Base-by-base conservation (phyloP, 2,329 filamentous ascomycete genomes). In the Alternaria rosae region DNA sequence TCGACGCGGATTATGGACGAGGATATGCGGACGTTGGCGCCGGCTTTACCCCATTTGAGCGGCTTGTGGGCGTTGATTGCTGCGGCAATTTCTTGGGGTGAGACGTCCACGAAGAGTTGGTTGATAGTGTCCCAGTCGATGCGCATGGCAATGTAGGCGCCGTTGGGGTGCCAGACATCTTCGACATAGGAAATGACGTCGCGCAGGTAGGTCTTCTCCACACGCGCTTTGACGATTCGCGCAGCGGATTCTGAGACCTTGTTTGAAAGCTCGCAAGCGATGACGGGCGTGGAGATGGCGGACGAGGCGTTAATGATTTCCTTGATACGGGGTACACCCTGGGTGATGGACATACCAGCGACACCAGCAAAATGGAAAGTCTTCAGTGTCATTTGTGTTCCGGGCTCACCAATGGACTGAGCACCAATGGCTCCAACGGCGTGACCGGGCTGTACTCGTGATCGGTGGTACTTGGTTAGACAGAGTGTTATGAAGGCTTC, bases 361-460 rank as follows among this genome's bases (percentile, higher is more conserved):
- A 99, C 95, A 91, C 95, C 95, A 77, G 95, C 95, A 84, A 99
- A 99, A 91, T 98, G 95, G 88, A 98, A 98, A 77, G 95, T 98
- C 83, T 98, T 98, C 67, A 99, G 83, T 1, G 95, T 99, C 95
- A 99, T 99, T 80, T 99, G 95, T 1, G 95, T 99, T 78, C 95
- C 95, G 0, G 95, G 95, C 76, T 99, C 95, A 81, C 95, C 95
- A 71, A 99, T 99, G 1, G 94, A 98, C 79, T 99, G 95, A 1
- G 95, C 95, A 68, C 95, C 95, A 38, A 98, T 93, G 15, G 95
- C 95, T 65, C 95, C 95, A 0, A 99, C 95, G 6, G 95, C 94
- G 75, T 98, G 94, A 3, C 95, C 95, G 12, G 95, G 94, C 77
- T 99, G 94, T 20, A 97, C 92, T 68, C 93, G 92, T 1, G 94